Evolutionary conservation across 208 protist genomes (phyloP), one percentile per base, ranked within the genome.

Genomic region (Crithidia mellificae): DNA sequence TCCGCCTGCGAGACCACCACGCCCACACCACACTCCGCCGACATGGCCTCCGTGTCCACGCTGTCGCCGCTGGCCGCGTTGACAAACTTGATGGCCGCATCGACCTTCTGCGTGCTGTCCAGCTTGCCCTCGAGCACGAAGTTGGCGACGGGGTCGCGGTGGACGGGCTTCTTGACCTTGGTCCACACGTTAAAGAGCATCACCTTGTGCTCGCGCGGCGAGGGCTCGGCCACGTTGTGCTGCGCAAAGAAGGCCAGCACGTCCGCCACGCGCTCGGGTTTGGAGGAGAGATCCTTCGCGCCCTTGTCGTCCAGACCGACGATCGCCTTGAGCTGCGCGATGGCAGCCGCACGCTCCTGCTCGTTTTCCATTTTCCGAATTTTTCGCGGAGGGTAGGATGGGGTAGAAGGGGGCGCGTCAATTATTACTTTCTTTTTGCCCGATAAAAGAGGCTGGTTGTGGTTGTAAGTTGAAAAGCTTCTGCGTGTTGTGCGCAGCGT

Each of bases 231-330:
- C 12, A 94, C 72, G 30, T 72, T 44, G 66, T 93, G 72, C 43
- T 47, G 63, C 20, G 66, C 74, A 67, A 96, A 96, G 64, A 93
- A 94, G 15, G 61, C 67, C 34, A 96, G 86, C 43, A 96, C 62
- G 52, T 96, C 86, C 71, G 79, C 74, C n/a, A 83, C 91, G 56
- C 91, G 88, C 62, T 91, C 91, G 32, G 74, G 79, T 75, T 96
- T 96, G 64, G 82, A 93, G 61, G 86, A 88, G 20, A 96, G 73
- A 58, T 96, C 88, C 43, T 87, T 89, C 25, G 91, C 84, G 27
- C 93, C 93, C 69, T 93, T 96, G 41, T 91, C 91, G 73, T 96
- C 91, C 34, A 96, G 88, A 34, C 91, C 91, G 55, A 94, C 91
- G 63, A 96, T 76, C 38, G 59, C 15, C 73, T 90, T 83, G 50